Evolutionary conservation across 140 eudicot species (phyloP).

Genomic region (Erigeron philadelphicus): DNA sequence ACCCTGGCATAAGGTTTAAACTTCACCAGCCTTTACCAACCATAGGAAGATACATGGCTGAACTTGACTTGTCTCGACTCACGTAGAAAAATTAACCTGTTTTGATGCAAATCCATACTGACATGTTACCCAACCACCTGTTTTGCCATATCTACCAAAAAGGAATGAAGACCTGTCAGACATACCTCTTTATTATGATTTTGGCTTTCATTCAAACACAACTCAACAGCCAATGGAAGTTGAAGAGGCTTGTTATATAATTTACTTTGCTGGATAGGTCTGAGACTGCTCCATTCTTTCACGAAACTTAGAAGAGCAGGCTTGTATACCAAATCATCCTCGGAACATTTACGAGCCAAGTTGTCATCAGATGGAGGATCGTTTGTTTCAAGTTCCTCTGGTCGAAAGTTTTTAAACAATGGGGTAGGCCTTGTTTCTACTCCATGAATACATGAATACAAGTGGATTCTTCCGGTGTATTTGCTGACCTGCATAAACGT

Average conservation of each 20-base stretch:
- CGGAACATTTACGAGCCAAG: conserved; percentile 21
- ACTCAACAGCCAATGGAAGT: conserved; percentile 77
- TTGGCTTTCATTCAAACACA: conserved; percentile 63
- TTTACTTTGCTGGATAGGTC: conserved; percentile 64
- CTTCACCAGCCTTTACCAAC: no score
- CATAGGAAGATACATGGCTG: background rate
- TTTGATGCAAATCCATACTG: background rate
- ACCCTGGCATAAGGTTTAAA: no score
- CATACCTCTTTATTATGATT: conserved; percentile 76
- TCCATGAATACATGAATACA: conserved; percentile 68
- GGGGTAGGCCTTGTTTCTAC: conserved; percentile 71
- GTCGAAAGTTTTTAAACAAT: conserved; percentile 64
- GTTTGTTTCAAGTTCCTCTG: conserved; percentile 56
- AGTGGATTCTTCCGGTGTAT: conserved; percentile 88
- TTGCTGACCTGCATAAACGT: conserved; percentile 69
- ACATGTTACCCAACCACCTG: background rate
- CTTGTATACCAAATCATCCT: conserved; percentile 42
- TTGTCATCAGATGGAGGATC: conserved; percentile 28
- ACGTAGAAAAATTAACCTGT: background rate
- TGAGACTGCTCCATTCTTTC: conserved; percentile 70
- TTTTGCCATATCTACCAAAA: conserved; percentile 10
- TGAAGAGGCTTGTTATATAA: conserved; percentile 73
- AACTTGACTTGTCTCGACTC: background rate
- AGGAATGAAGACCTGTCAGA: conserved; percentile 14
- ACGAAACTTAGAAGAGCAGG: conserved; percentile 55